Percentiles rank a stretch among this genome's conserved stretches.
Evolutionary conservation across 805 yeast species (phyloP).

Genomic region (Lipomyces orientalis): DNA sequence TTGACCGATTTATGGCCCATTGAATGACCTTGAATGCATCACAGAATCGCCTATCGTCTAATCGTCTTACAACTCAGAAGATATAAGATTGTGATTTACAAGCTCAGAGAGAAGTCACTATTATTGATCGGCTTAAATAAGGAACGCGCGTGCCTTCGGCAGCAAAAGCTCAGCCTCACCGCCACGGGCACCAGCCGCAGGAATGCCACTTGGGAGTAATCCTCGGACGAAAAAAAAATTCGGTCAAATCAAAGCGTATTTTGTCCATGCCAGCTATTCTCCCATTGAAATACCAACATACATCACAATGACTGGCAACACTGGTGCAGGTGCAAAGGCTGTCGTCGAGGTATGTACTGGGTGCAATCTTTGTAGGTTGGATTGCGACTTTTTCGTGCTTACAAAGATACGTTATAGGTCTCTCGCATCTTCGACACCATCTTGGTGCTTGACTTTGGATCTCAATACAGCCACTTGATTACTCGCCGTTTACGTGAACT

Average conservation of each 20-base stretch:
- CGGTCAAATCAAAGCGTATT: not conserved
- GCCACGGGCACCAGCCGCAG: not conserved
- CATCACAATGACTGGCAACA: conserved; percentile 24
- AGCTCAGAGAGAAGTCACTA: no score
- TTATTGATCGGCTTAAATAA: no score
- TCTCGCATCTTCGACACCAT: conserved; percentile 94
- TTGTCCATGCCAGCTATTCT: not conserved
- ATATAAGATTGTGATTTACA: no score
- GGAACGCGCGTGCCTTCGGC: no score
- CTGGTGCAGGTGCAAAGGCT: conserved; percentile 20
- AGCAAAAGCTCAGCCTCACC: conserved; percentile 1
- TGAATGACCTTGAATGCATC: no score
- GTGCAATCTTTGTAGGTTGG: not conserved
- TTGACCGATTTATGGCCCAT: no score
- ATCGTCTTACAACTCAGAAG: no score
- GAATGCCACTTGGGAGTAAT: not conserved
- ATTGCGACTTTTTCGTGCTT: not conserved
- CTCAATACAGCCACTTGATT: conserved; percentile 96
- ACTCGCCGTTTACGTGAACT: conserved; percentile 97
- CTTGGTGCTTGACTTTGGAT: conserved; percentile 95
- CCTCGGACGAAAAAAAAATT: conserved; percentile 1
- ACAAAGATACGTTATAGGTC: conserved; percentile 54
- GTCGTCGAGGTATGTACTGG: conserved; percentile 29
- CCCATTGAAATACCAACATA: not conserved
- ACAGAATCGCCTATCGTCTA: no score